Evolutionary conservation across 2,329 filamentous ascomycete species (phyloP).

Genomic region (Byssochlamys sp.): DNA sequence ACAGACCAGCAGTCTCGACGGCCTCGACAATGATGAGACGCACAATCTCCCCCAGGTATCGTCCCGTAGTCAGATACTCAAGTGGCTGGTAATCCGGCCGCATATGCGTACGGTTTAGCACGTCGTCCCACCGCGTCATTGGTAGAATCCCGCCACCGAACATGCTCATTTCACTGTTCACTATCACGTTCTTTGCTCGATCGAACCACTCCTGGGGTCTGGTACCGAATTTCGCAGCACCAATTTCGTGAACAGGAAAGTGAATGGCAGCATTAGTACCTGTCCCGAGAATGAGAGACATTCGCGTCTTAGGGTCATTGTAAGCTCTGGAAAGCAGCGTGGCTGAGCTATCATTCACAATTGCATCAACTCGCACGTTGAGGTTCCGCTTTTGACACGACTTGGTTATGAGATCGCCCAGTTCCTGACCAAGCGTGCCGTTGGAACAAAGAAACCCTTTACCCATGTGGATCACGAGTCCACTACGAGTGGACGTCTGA

Average conservation of each 20-base stretch:
- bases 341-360: slow-evolving; percentile 56
- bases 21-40: slow-evolving; percentile 53
- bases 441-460: slow-evolving; percentile 55
- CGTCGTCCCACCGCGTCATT: slow-evolving; percentile 52
- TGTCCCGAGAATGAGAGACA: slow-evolving; percentile 56
- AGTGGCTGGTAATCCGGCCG: slow-evolving; percentile 56
- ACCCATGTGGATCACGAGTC: slow-evolving; percentile 52
- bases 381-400: slow-evolving; percentile 47
- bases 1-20: slow-evolving; percentile 46
- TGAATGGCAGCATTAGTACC: slow-evolving; percentile 57
- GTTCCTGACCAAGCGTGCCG: slow-evolving; percentile 49
- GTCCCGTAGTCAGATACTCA: slow-evolving; percentile 55
- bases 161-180: slow-evolving; percentile 60
- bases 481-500: slow-evolving; percentile 51
- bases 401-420: slow-evolving; percentile 50
- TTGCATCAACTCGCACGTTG: slow-evolving; percentile 51
- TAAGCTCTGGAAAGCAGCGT: slow-evolving; percentile 55
- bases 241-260: slow-evolving; percentile 47
- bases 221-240: slow-evolving; percentile 46
- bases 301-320: slow-evolving; percentile 49
- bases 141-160: slow-evolving; percentile 50
- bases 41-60: slow-evolving; percentile 56
- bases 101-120: slow-evolving; percentile 47
- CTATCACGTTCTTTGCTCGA: slow-evolving; percentile 50
- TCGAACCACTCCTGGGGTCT: slow-evolving; percentile 48